phyloP scores from a whole-genome alignment of 2,329 filamentous ascomycete genomes.

The Trichoderma atroviride region DNA sequence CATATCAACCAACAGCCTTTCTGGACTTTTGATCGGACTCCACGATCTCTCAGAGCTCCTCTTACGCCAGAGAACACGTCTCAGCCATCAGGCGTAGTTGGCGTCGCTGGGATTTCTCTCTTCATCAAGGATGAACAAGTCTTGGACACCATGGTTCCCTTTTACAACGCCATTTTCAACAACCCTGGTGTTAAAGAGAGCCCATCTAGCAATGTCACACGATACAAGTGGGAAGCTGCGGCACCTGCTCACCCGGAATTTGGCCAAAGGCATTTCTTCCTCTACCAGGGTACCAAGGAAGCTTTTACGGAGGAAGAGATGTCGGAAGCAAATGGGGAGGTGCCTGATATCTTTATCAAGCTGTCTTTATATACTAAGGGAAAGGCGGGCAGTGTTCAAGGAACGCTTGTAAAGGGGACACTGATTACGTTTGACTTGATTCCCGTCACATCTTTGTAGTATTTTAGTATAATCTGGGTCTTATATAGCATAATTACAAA shows the following conservation, averaged over 20 bases:
- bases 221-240: conserved; percentile 2
- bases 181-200: not conserved
- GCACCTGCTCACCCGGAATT: not conserved
- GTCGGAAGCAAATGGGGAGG: not conserved
- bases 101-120: conserved; percentile 7
- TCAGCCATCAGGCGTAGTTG: conserved; percentile 2
- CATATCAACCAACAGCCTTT: conserved; percentile 18
- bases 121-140: conserved; percentile 3
- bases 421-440: not conserved
- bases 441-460: not conserved
- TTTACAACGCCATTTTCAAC: conserved; percentile 16
- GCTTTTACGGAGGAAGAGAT: conserved; percentile 16
- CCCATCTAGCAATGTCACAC: not conserved
- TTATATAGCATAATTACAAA: not conserved
- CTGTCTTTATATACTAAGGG: conserved; percentile 7
- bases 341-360: conserved; percentile 20
- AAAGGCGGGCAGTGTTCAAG: not conserved
- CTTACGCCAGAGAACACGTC: not conserved
- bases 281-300: not conserved
- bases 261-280: conserved; percentile 7
- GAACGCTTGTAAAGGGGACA: conserved; percentile 1
- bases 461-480: not conserved
- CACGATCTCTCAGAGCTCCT: not conserved
- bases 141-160: not conserved
- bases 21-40: conserved; percentile 17